phyloP scores from a whole-genome alignment of 768 basidiomycete species.

The Baorangia bicolor region DNA sequence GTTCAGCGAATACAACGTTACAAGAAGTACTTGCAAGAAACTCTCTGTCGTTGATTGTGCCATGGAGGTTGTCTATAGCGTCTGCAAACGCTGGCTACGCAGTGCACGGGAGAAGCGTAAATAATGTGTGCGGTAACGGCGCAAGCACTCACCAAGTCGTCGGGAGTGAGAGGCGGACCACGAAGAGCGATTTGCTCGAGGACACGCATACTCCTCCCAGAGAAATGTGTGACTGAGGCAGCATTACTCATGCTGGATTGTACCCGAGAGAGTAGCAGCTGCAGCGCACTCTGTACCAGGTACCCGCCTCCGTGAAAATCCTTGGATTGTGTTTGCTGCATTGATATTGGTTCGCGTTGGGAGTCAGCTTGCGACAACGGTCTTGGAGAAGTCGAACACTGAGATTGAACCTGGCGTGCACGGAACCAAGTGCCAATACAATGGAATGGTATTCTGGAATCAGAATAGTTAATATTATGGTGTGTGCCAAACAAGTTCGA shows the following conservation, averaged over 20 bases:
- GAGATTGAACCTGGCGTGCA: neutral
- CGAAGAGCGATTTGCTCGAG: conserved; percentile 29
- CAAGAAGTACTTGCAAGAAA: conserved; percentile 46
- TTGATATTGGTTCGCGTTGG: neutral
- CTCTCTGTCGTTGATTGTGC: conserved; percentile 56
- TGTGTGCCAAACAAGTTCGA: neutral
- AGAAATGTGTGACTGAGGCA: neutral
- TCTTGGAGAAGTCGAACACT: neutral
- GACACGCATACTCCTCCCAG: conserved; percentile 23
- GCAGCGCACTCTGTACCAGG: conserved; percentile 7
- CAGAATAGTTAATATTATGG: neutral
- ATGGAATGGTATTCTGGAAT: conserved; percentile 1
- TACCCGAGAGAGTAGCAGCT: conserved; percentile 15
- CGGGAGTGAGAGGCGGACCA: conserved; percentile 24
- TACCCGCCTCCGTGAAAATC: neutral
- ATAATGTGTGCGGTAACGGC: neutral
- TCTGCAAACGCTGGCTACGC: conserved; percentile 49
- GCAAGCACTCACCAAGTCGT: conserved; percentile 29
- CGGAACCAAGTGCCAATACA: neutral
- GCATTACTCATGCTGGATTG: conserved; percentile 1
- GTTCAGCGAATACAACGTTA: neutral
- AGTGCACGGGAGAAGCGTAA: neutral
- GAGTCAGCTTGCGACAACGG: neutral
- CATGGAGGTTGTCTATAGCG: conserved; percentile 42
- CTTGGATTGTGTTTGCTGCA: conserved; percentile 2